Conservation (phyloP, 2,329 filamentous ascomycete species). For the Seiridium cupressi region DNA sequence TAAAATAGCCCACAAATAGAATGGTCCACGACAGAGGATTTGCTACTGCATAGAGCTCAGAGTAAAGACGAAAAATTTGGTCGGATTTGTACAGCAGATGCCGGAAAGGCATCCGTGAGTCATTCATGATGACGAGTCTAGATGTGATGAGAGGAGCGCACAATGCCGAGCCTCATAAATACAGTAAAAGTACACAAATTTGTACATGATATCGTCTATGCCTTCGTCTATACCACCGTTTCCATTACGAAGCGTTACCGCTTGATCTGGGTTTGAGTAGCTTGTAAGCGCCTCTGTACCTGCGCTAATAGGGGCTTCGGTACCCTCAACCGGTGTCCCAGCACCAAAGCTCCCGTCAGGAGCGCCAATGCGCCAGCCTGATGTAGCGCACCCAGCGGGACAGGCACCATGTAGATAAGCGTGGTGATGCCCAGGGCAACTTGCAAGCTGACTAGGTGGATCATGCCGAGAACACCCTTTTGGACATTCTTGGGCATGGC, state of each 20-base stretch:
- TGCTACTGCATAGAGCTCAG: not conserved
- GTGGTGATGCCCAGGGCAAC: slow-evolving; percentile 86
- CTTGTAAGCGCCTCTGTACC: slow-evolving; percentile 47
- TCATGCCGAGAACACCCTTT: slow-evolving; percentile 73
- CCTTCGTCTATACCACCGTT: not conserved
- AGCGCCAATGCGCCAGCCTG: slow-evolving; percentile 88
- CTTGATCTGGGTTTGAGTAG: not conserved
- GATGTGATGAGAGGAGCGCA: not conserved
- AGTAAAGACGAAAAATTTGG: not conserved
- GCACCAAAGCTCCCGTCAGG: slow-evolving; percentile 75
- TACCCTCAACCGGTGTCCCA: slow-evolving; percentile 76
- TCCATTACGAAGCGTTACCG: not conserved
- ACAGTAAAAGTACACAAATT: slow-evolving; percentile 6
- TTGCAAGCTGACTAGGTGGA: slow-evolving; percentile 81
- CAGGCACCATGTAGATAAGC: slow-evolving; percentile 90
- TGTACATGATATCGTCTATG: not conserved
- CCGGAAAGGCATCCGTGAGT: not conserved
- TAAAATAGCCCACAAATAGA: slow-evolving; percentile 4
- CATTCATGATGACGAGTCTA: slow-evolving; percentile 2
- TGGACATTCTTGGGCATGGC: slow-evolving; percentile 62
- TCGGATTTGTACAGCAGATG: not conserved
- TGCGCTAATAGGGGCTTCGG: slow-evolving; percentile 63
- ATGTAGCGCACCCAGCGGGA: slow-evolving; percentile 82
- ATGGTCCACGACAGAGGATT: not conserved
- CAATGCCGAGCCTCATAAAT: not conserved